Evolutionary conservation across 148 eudicot genomes (phyloP).

Genomic region (Pouteria glomerata): DNA sequence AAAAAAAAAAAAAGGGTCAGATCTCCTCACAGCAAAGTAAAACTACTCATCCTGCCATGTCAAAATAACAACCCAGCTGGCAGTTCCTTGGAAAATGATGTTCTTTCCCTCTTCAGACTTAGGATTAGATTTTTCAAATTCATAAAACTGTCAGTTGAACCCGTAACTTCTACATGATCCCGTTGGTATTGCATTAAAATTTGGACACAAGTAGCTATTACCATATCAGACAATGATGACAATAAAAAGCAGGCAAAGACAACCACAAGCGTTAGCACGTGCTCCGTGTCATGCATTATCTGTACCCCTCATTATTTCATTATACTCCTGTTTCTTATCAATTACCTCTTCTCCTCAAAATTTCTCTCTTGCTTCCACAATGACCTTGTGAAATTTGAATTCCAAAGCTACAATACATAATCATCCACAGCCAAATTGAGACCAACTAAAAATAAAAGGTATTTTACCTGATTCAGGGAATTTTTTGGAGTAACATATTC

Average conservation of each 20-base stretch:
- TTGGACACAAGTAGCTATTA: neutral
- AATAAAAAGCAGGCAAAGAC: too few relatives aligned
- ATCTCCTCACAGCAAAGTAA: neutral
- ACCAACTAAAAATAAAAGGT: neutral
- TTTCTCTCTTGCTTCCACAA: too few relatives aligned
- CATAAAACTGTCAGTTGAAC: neutral
- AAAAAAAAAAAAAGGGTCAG: too few relatives aligned
- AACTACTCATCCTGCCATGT: neutral
- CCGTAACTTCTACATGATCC: neutral
- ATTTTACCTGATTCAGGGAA: conserved; percentile 71
- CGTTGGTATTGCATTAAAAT: neutral
- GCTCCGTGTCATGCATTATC: too few relatives aligned
- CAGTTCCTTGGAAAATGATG: neutral
- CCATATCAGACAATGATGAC: neutral
- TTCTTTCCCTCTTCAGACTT: neutral
- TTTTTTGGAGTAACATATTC: conserved; percentile 80
- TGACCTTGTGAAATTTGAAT: too few relatives aligned
- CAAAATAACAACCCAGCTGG: neutral
- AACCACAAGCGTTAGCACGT: too few relatives aligned
- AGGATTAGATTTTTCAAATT: neutral
- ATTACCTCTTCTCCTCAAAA: too few relatives aligned
- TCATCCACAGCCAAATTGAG: too few relatives aligned
- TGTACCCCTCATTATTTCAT: too few relatives aligned
- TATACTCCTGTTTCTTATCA: too few relatives aligned
- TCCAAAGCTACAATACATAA: too few relatives aligned